phyloP scores from a whole-genome alignment of 1,284 basidiomycete genomes.

The Ceratobasidium sp. region DNA sequence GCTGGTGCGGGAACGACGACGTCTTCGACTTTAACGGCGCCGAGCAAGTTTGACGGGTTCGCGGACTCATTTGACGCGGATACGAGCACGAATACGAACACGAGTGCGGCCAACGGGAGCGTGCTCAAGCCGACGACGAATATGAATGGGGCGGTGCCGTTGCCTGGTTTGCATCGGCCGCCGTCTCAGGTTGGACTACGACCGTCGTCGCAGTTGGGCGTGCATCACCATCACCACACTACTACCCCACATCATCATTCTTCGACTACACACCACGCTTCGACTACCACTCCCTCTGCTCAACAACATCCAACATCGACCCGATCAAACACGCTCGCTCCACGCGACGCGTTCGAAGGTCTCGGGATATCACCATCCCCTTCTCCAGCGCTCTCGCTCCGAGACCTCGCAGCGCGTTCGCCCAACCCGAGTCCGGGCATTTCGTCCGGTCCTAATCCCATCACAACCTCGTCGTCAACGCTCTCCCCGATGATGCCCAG shows the following conservation, averaged over 20 bases:
- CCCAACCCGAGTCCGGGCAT: slow-evolving; percentile 53
- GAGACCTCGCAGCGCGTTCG: slow-evolving; percentile 38
- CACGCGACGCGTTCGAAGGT: slow-evolving; percentile 79
- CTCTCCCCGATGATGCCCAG: slow-evolving; percentile 60
- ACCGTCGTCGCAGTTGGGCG: slow-evolving; percentile 11
- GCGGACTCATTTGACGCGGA: slow-evolving; percentile 48
- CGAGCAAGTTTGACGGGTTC: slow-evolving; percentile 47
- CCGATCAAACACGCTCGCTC: slow-evolving; percentile 52
- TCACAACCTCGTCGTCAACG: slow-evolving; percentile 58
- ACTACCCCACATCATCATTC: slow-evolving; percentile 14
- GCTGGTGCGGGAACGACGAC: not conserved
- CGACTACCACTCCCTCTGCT: slow-evolving; percentile 53
- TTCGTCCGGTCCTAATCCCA: slow-evolving; percentile 43
- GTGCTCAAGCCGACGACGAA: not conserved
- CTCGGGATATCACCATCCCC: slow-evolving; percentile 64
- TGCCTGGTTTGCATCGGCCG: slow-evolving; percentile 12
- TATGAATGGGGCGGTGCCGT: slow-evolving; percentile 8
- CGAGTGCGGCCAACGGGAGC: slow-evolving; percentile 3
- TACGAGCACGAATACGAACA: not conserved
- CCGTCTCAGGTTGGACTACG: not conserved
- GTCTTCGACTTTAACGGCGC: not conserved
- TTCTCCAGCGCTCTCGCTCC: slow-evolving; percentile 31
- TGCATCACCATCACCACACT: not conserved
- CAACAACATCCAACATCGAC: slow-evolving; percentile 48
- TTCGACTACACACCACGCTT: not conserved